Base-by-base conservation (phyloP, 208 protist genomes). In the Vickermania spadyakhi region DNA sequence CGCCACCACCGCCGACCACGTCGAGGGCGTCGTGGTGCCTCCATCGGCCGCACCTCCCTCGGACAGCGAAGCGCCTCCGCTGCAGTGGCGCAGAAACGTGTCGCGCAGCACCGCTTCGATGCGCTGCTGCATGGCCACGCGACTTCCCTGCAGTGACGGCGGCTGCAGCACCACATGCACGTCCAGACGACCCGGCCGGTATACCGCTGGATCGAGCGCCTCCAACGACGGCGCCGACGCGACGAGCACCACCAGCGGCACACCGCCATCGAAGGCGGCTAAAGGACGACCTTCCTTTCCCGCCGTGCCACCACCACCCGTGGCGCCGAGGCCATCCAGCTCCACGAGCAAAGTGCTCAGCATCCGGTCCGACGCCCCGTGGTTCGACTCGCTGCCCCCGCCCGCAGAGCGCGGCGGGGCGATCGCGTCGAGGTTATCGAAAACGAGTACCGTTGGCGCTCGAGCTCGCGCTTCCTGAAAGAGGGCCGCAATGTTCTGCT, bases 361-460 rank as follows among this genome's bases (percentile, higher is more conserved):
- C 36, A 83, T 91, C 60, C 88, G 83, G 62, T 97, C 93, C 25
- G 73, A 69, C n/a, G 84, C 75, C 11, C 66, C 79, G 49, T 72
- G 81, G 26, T 77, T 80, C 64, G 86, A 75, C 23, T 51, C 50
- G 22, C 59, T 76, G 18, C 66, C 41, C 28, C 63, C 60, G 5
- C 80, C 79, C n/a, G n/a, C n/a, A n/a, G n/a, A n/a, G 31, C 93
- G 86, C 21, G 82, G 81, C 13, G 80, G 79, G 2, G 93, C 91
- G 52, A 97, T 71, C 22, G 86, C 81, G 55, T 97, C 93, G 50
- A 97, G 70, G 66, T 97, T 93, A 73, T 97, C 91, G 51, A 96
- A 73, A 60, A 97, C 88, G 22, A 97, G 69, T 22, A 83, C 87
- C 25, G 81, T 81, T 1, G 91, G 91, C 11, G 88, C 70, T 3